Base-by-base conservation (phyloP, 2,329 filamentous ascomycete species). In the Neonectria sp. region DNA sequence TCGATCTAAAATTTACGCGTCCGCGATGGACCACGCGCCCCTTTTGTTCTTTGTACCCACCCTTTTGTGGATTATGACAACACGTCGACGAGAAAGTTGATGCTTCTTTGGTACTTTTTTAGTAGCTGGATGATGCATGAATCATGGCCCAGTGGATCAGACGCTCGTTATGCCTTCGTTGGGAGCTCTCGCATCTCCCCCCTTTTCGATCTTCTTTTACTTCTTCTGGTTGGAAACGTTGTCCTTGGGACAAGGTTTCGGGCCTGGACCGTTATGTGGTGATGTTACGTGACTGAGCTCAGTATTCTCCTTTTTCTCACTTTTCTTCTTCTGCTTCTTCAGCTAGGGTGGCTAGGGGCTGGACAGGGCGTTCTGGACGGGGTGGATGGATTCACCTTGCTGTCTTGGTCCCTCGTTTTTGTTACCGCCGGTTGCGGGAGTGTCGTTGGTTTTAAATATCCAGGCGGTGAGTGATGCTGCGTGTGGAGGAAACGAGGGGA, bases 21-120 rank as follows among this genome's bases (percentile, higher is more conserved):
- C 70, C 67, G 63, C 60, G 51, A 67, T 46, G 71, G 71, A 69
- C 68, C 55, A 60, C 59, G 60, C 56, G 58, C 66, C 60, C 46
- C 53, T 56, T 63, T 55, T 11, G 17, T 65, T 53, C 35, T 63
- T 62, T 63, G 60, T 52, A 65, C 56, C 45, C 66, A 31, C 63
- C 55, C 58, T 53, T 66, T 66, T 60, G 70, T 60, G 71, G 61
- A 66, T 69, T 75, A 75, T 73, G 68, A 74, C 68, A 65, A 70
- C 61, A 76, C 64, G 70, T 74, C 70, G 67, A 74, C 63, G 66
- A 73, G 68, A 68, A 74, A 73, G 67, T 69, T 68, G 61, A 72
- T 72, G 61, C 74, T 73, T 73, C 68, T 72, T 72, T 73, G 73
- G 73, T 76, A 70, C 68, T 71, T 73, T 57, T 73, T 75, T 76